Base-by-base conservation (phyloP, 2,329 filamentous ascomycete species). In the Aphanoascus verrucosus region DNA sequence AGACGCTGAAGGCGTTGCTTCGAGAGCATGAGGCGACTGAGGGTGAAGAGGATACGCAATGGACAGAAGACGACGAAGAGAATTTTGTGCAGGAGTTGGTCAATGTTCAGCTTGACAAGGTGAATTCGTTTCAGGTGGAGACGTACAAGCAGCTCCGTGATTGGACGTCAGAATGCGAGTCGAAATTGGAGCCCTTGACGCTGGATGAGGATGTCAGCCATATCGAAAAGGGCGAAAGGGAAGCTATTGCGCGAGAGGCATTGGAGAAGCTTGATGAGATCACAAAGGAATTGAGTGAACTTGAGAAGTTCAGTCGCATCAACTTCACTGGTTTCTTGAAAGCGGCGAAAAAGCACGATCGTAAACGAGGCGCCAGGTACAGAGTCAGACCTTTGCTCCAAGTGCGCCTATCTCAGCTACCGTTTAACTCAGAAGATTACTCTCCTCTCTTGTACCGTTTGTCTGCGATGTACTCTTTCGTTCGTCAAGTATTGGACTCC, bases 291-390 rank as follows among this genome's bases (percentile, higher is more conserved):
- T 84, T 94, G 64, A 91, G 85, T 67, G 87, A 94, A 74, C 79
- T 98, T 61, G 93, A 95, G 72, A 93, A 88, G 69, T 98, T 93
- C 73, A 93, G 88, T 70, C 86, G 85, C 59, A 84, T 96, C 74
- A 98, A 98, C 74, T 98, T 96, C 71, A 95, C 93, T 5, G 93
- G 89, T 46, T 95, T 97, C 71, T 79, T 96, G 66, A 98, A 98
- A 77, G 94, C 94, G 46, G 89, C 89, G 54, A 98, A 98, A 82
- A 98, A 98, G 74, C 93, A 98, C 72, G 93, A 98, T 71, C 86
- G 93, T 60, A 94, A 91, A 73, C 81, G 91, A 60, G 90, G 90
- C 53, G 79, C 83, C 60, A 79, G 83, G 51, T 97, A 97, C 75
- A 88, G 85, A 67, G 86, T 97, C 61, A 83, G 88, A 20, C 90